Evolutionary conservation across 192 early-diverging fungal species (phyloP).

Genomic region (Phycomyces blakesleeanus): DNA sequence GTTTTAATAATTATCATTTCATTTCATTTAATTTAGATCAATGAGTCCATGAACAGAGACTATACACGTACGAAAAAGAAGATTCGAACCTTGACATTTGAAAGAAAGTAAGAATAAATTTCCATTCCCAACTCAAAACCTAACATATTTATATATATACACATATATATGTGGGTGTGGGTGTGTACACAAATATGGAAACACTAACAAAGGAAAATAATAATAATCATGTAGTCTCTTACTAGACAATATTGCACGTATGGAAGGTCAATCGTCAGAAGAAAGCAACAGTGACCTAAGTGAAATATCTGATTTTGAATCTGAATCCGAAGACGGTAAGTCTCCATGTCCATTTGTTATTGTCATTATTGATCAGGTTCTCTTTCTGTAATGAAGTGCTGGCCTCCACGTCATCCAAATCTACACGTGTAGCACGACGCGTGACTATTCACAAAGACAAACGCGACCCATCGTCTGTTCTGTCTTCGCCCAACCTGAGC

Average conservation of each 20-base stretch:
- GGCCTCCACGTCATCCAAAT: slow-evolving; percentile 1
- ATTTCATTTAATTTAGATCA: slow-evolving; percentile 9
- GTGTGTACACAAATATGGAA: too few relatives aligned
- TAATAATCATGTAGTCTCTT: slow-evolving; percentile 15
- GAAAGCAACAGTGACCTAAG: slow-evolving; percentile 26
- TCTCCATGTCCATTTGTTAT: background rate
- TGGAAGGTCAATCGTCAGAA: slow-evolving; percentile 18
- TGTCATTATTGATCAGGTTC: background rate
- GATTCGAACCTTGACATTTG: slow-evolving; percentile 21
- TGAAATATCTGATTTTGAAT: slow-evolving; percentile 18
- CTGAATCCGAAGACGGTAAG: slow-evolving; percentile 10
- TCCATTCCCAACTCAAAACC: too few relatives aligned
- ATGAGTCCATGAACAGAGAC: slow-evolving; percentile 18
- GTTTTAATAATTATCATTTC: slow-evolving; percentile 1
- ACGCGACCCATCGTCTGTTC: background rate
- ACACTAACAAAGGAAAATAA: background rate
- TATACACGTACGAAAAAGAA: slow-evolving; percentile 24
- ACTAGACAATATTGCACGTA: slow-evolving; percentile 24
- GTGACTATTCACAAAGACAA: slow-evolving; percentile 9
- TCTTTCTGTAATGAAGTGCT: slow-evolving; percentile 1
- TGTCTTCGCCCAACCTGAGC: background rate
- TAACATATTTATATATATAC: background rate
- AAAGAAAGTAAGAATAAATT: slow-evolving; percentile 2
- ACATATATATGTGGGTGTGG: background rate
- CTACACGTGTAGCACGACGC: background rate